Base-by-base conservation (phyloP, 768 basidiomycete species). In the Fomitopsis serialis region DNA sequence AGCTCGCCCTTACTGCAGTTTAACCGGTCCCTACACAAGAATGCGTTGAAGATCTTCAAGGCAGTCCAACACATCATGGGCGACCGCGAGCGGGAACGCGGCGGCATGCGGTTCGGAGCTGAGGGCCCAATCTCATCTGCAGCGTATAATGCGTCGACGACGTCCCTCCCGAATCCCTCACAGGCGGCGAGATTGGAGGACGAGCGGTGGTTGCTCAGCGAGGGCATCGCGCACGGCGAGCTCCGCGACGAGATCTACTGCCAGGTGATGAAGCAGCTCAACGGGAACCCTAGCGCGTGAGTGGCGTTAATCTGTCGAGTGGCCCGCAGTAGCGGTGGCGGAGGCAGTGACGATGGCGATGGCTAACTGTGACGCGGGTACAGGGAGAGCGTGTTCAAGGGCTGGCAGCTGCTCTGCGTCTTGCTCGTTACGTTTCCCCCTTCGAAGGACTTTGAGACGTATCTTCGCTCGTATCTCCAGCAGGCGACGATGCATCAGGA, bases 31-130 rank as follows among this genome's bases (percentile, higher is more conserved):
- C 72, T 92, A 21, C 78, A 82, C 55, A 85, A 82, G 63, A 87
- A 95, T 59, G 90, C 91, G 0, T 79, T 94, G 52, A 86, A 82
- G 63, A 76, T 85, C 4, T 98, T 97, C 79, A 92, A 89, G 64
- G 84, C 91, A 24, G 80, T 96, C 42, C 95, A 97, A 65, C 87
- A 85, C 52, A 82, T 95, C 43, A 98, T 97, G 93, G 92, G 92
- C 36, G 94, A 97, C 63, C 79, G 92, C 8, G 89, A 92, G 59
- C 82, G 82, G 22, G 89, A 89, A 54, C 79, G 74, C 54, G 59
- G 74, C 54, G 59, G 56, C 6, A 72, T 81, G 32, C 43, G 51
- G 0, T 58, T 67, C 10, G 54, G 55, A 43, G 47, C 63, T 22
- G 48, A 52, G 9, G 25, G 25, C 13, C 43, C 29, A 21, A n/a